Base-by-base conservation (phyloP, 495 filamentous ascomycete species). In the Penicillium ochrochloron region DNA sequence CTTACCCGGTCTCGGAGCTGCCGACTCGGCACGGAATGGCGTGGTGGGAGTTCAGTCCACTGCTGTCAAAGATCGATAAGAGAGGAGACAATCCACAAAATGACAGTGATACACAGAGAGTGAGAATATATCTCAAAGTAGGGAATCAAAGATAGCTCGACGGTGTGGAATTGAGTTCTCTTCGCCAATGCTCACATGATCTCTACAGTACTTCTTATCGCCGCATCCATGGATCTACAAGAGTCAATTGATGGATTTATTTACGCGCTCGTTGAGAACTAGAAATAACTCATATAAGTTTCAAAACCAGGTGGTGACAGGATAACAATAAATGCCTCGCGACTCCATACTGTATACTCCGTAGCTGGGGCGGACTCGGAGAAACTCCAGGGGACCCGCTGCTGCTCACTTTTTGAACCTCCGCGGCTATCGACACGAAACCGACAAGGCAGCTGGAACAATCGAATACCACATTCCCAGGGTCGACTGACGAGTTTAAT, bases 351-450 rank as follows among this genome's bases (percentile, higher is more conserved):
- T 17, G 19, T 33, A 31, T 34, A 54, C 23, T 29, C 14, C 11
- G n/a, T 63, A 62, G 70, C 65, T 71, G 70, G 66, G 67, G 70
- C 76, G 72, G 75, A 64, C 52, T 65, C 76, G 76, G 75, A 76
- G 71, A 79, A 76, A 76, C 66, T 54, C 67, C 67, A 64, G 33
- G 25, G 34, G 59, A 61, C 51, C 50, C 57, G 57, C 57, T 39
- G 48, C n/a, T 15, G 27, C 25, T 60, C 35, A 14, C n/a, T 11
- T 50, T 56, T 62, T 35, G 60, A 62, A 27, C 15, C 25, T 48
- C 57, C 27, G 57, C 25, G 31, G 29, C 23, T 14, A n/a, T 41
- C 19, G 41, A 54, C 50, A n/a, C 19, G 21, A 21, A 10, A 48
- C 21, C 44, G 29, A 27, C 39, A 31, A 21, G 59, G 12, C 41